phyloP scores from a whole-genome alignment of 1,284 basidiomycete species.

The Cryptococcus sp. region DNA sequence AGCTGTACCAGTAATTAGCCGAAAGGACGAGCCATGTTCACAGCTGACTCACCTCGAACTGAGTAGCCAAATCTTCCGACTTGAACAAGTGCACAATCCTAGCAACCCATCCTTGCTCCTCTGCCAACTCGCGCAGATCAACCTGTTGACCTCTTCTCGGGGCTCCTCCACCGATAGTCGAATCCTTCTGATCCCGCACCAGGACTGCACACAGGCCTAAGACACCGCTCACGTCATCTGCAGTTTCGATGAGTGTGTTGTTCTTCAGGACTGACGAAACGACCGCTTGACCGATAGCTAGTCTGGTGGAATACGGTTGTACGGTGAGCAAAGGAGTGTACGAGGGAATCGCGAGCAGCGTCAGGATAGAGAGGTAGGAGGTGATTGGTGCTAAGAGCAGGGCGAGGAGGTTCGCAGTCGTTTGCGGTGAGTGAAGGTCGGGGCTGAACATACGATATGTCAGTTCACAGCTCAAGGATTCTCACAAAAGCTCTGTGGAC shows the following conservation, averaged over 20 bases:
- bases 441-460: constrained; percentile 58
- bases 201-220: constrained; percentile 86
- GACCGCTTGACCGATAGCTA: constrained; percentile 86
- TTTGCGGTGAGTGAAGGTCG: constrained; percentile 81
- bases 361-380: constrained; percentile 89
- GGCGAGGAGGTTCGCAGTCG: constrained; percentile 82
- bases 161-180: constrained; percentile 56
- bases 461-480: neutral
- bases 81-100: constrained; percentile 93
- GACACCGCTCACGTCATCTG: constrained; percentile 87
- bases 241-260: constrained; percentile 84
- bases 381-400: constrained; percentile 88
- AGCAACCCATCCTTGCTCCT: constrained; percentile 96
- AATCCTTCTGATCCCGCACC: constrained; percentile 82
- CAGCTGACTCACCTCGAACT: constrained; percentile 70
- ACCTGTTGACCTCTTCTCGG: constrained; percentile 59
- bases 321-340: constrained; percentile 77
- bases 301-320: constrained; percentile 84
- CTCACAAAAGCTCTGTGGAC: constrained; percentile 27
- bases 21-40: neutral
- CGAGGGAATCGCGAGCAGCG: constrained; percentile 84
- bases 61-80: constrained; percentile 75
- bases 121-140: constrained; percentile 86
- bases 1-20: constrained; percentile 58
- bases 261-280: constrained; percentile 91